Evolutionary conservation across 2,329 filamentous ascomycete genomes (phyloP), one percentile per base, ranked within the genome.

Genomic region (Hypoxylon sp.): DNA sequence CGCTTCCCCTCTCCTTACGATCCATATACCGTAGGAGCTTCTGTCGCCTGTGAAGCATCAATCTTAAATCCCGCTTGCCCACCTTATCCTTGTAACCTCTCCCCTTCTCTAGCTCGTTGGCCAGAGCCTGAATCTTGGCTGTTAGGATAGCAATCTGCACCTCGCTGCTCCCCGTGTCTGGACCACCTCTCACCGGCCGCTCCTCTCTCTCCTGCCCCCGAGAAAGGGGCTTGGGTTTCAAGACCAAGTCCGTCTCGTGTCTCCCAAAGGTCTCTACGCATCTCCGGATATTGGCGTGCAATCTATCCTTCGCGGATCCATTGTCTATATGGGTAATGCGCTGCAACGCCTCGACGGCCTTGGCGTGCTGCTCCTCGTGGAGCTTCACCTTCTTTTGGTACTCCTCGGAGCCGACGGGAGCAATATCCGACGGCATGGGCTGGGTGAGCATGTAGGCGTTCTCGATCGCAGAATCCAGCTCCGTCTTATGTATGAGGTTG

Each of bases 131-230:
- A 75, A 99, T 99, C 85, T 97, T 98, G 59, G 93, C 87, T 2
- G 95, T 99, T 76, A 99, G 79, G 71, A 99, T 96, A 47, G 93
- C 94, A 69, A 96, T 93, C 82, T 99, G 95, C n/a, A 99, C 96
- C 80, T 99, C 95, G 6, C 92, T 92, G 72, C 92, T 97, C 34
- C 95, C 95, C 0, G 94, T 99, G 76, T 99, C 95, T 4, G 91
- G 91, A 0, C 95, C 95, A n/a, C 89, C 88, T 30, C 96, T 90
- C 24, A 70, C 68, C 60, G 77, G 80, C 80, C 72, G 78, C 62
- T 78, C 77, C 70, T 76, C 74, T 62, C 75, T 65, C 74, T 74
- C 49, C 74, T 82, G 72, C 39, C 82, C 80, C 37, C 76, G 72
- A 15, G 81, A 81, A 43, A 81, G 77, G 2, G 85, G 81, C 75